These are phyloP conservation scores for Globisporangium parvum DNA, from an alignment of 352 stramenopile genomes.

Conservation along the genomic window DNA sequence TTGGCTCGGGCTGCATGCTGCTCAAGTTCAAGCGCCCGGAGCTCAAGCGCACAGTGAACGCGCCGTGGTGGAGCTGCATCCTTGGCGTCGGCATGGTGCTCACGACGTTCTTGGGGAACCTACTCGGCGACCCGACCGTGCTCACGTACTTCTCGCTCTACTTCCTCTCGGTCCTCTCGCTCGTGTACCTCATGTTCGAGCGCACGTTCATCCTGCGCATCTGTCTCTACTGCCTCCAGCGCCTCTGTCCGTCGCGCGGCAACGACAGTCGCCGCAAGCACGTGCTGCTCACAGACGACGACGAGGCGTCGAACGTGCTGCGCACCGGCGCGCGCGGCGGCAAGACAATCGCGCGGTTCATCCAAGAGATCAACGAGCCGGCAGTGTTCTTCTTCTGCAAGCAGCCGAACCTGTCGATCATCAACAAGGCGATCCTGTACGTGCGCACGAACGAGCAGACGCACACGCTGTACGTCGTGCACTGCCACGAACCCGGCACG, in stretches of 20 bases:
- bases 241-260: conserved; percentile 65
- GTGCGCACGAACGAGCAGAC: conserved; percentile 93
- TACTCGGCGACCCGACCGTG: conserved; percentile 80
- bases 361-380: conserved; percentile 84
- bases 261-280: conserved; percentile 14
- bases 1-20: conserved; percentile 90
- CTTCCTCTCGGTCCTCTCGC: conserved; percentile 70
- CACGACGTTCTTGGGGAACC: conserved; percentile 79
- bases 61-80: conserved; percentile 85
- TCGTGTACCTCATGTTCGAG: conserved; percentile 89
- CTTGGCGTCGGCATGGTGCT: conserved; percentile 79
- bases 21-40: conserved; percentile 94
- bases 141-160: conserved; percentile 89
- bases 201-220: conserved; percentile 83
- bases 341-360: conserved; percentile 82
- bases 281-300: conserved; percentile 19
- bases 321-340: conserved; percentile 75
- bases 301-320: conserved; percentile 41
- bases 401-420: conserved; percentile 86
- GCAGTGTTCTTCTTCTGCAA: conserved; percentile 94
- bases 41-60: conserved; percentile 81
- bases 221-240: conserved; percentile 71
- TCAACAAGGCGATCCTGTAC: conserved; percentile 96
- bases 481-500: conserved; percentile 73
- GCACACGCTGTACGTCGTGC: conserved; percentile 87